These are phyloP conservation scores for Entonaema liquescens DNA, from an alignment of 495 filamentous ascomycete species.

Conservation along the genomic window DNA sequence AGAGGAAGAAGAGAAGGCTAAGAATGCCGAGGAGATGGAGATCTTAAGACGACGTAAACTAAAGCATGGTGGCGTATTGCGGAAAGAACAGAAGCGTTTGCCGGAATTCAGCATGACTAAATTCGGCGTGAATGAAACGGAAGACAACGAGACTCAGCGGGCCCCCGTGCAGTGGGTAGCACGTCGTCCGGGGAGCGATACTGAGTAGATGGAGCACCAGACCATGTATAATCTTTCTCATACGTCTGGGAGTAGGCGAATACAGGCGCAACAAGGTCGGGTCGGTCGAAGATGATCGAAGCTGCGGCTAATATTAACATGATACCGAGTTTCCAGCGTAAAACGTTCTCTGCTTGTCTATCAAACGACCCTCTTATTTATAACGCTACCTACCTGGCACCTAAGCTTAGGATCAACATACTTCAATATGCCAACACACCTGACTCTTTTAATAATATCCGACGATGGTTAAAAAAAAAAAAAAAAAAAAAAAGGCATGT, in stretches of 20 bases:
- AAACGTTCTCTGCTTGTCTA: background rate
- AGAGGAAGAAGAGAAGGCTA: conserved; percentile 52
- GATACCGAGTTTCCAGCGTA: background rate
- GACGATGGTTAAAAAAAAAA: no score
- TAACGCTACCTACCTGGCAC: background rate
- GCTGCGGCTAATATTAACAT: background rate
- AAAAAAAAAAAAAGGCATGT: background rate
- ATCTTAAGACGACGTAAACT: conserved; percentile 46
- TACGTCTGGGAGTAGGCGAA: background rate
- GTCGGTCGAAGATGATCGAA: background rate
- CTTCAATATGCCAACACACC: background rate
- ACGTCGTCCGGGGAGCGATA: conserved; percentile 25
- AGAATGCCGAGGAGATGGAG: conserved; percentile 51
- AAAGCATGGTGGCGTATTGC: conserved; percentile 43
- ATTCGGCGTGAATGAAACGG: conserved; percentile 52
- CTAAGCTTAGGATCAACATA: background rate
- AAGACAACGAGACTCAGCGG: conserved; percentile 46
- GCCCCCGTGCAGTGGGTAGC: conserved; percentile 26
- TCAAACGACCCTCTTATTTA: background rate
- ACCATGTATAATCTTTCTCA: background rate
- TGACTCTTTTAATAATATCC: background rate
- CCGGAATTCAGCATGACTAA: conserved; percentile 61
- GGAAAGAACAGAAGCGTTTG: conserved; percentile 50
- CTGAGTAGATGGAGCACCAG: conserved; percentile 16
- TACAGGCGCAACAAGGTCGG: background rate